A percentile compares a stretch with the other conserved stretches of the same genome.
Conservation (phyloP, 2,329 filamentous ascomycete species). For the Fusarium humuli region DNA sequence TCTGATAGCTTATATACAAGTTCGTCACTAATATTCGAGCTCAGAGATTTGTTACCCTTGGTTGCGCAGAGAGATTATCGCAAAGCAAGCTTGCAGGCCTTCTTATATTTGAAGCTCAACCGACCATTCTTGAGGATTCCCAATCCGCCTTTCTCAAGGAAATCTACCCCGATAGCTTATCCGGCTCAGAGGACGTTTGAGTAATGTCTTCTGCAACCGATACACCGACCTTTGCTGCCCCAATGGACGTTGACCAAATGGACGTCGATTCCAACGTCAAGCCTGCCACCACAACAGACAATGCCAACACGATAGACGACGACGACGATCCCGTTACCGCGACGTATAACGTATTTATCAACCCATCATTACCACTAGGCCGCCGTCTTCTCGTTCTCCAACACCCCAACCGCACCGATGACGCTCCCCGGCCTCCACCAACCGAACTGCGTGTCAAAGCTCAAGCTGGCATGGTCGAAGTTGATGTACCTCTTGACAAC, state of each 20-base stretch:
- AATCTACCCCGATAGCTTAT: background rate
- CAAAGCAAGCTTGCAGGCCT: slow-evolving; percentile 17
- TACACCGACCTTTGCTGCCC: slow-evolving; percentile 20
- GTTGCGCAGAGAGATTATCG: slow-evolving; percentile 16
- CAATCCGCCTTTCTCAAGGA: background rate
- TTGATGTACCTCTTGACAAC: slow-evolving; percentile 87
- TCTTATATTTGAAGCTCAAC: slow-evolving; percentile 8
- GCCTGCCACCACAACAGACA: slow-evolving; percentile 10
- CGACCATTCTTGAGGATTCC: background rate
- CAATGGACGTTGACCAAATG: slow-evolving; percentile 41
- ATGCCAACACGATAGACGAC: slow-evolving; percentile 23
- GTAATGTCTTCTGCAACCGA: slow-evolving; percentile 30
- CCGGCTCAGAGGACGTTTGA: accelerated
- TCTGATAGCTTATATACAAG: background rate
- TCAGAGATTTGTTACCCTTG: background rate
- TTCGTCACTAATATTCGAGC: background rate
- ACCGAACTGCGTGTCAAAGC: slow-evolving; percentile 85
- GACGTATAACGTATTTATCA: slow-evolving; percentile 88
- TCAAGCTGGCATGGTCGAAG: slow-evolving; percentile 83
- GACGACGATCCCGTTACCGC: slow-evolving; percentile 75
- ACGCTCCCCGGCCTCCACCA: slow-evolving; percentile 65
- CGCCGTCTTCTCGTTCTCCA: slow-evolving; percentile 85
- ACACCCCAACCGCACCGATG: slow-evolving; percentile 81
- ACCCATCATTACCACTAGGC: slow-evolving; percentile 71
- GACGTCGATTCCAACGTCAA: slow-evolving; percentile 38